Percentiles rank a stretch among this genome's conserved stretches.
Evolutionary conservation across 371 early-diverging fungal genomes (phyloP).

Genomic region (Choanephora cucurbitarum): DNA sequence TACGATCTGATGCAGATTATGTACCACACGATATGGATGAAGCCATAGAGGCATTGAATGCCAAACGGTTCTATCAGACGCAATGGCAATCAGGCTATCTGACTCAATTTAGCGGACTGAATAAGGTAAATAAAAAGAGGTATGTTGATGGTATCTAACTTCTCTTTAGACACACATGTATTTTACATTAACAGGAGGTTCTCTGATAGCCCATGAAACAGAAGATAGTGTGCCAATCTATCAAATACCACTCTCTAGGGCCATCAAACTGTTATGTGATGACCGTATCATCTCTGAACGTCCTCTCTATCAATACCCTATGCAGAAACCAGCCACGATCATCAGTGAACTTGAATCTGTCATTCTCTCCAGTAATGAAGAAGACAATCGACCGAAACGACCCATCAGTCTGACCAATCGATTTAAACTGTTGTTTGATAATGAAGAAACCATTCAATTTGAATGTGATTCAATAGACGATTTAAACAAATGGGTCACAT

Average conservation of each 20-base stretch:
- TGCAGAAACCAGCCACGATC: neutral
- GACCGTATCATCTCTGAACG: neutral
- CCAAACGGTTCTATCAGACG: constrained; percentile 33
- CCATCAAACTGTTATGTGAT: constrained; percentile 8
- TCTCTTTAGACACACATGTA: too few species aligned
- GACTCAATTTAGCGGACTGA: constrained; percentile 35
- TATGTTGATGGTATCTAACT: too few species aligned
- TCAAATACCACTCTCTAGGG: constrained; percentile 14
- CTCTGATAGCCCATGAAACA: constrained; percentile 4
- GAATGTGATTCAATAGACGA: constrained; percentile 17
- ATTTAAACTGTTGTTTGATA: constrained; percentile 17
- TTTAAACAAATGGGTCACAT: constrained; percentile 14
- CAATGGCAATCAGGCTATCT: constrained; percentile 41
- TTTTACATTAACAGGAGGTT: constrained; percentile 17
- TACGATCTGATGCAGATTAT: neutral
- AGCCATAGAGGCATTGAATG: constrained; percentile 37
- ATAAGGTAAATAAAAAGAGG: too few species aligned
- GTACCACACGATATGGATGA: constrained; percentile 26
- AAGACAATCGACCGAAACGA: neutral
- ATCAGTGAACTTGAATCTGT: constrained; percentile 3
- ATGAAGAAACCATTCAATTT: constrained; percentile 10
- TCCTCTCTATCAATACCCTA: neutral
- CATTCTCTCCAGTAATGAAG: neutral
- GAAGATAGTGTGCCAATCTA: constrained; percentile 1
- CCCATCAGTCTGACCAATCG: neutral